A percentile compares a stretch with the other conserved stretches of the same genome.
Conservation (phyloP, 805 yeast species). For the Kuraishia capsulata region DNA sequence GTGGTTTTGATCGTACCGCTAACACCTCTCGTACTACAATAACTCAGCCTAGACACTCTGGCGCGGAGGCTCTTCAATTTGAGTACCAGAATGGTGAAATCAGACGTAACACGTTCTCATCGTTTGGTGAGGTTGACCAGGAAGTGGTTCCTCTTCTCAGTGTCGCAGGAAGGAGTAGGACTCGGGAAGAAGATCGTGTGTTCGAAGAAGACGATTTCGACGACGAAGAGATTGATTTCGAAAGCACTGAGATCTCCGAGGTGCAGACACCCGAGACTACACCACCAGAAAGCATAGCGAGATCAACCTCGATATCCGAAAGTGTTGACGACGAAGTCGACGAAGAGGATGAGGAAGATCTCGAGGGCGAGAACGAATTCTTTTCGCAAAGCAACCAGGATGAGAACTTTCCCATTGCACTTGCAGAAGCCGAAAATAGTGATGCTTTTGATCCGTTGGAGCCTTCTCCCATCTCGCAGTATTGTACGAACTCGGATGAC, state of each 20-base stretch:
- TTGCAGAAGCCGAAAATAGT: not conserved
- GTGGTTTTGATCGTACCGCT: not conserved
- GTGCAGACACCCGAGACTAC: no score
- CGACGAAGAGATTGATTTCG: not conserved
- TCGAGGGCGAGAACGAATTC: not conserved
- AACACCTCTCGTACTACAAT: not conserved
- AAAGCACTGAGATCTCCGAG: no score
- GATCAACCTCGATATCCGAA: no score
- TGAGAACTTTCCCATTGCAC: not conserved
- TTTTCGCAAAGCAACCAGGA: no score
- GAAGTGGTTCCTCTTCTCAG: not conserved
- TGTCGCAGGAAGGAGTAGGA: not conserved
- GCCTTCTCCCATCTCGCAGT: not conserved
- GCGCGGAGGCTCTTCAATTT: not conserved
- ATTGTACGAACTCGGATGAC: not conserved
- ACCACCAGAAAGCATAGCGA: no score
- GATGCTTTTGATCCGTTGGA: not conserved
- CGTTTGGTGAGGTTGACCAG: not conserved
- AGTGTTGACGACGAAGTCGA: no score
- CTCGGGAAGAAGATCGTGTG: no score
- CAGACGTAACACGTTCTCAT: conserved; percentile 2
- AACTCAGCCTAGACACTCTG: not conserved
- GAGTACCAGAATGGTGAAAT: not conserved
- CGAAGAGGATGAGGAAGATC: not conserved
- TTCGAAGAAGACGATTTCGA: not conserved